Percentiles rank a stretch among this genome's conserved stretches.
Evolutionary conservation across 345 rosid species (phyloP).

Genomic region (Populus tremula): DNA sequence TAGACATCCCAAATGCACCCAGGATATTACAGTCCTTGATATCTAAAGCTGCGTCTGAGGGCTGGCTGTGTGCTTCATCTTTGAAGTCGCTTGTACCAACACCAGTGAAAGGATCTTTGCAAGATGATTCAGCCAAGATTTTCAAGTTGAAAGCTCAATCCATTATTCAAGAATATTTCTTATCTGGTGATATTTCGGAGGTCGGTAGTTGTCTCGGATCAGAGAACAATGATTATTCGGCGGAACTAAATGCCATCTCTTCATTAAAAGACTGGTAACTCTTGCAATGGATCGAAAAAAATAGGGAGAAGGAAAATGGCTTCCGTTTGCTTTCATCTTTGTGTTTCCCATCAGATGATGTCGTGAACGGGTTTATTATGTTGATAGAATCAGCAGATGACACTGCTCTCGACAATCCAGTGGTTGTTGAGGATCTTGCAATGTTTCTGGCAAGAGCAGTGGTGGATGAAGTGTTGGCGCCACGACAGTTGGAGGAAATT

Average conservation of each 20-base stretch:
- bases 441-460: slow-evolving; percentile 81
- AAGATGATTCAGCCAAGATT: slow-evolving; percentile 37
- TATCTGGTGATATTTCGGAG: slow-evolving; percentile 64
- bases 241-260: slow-evolving; percentile 63
- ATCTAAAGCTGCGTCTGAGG: slow-evolving; percentile 79
- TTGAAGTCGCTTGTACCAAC: slow-evolving; percentile 48
- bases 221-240: slow-evolving; percentile 38
- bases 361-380: slow-evolving; percentile 58
- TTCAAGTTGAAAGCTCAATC: slow-evolving; percentile 68
- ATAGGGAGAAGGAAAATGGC: slow-evolving; percentile 94
- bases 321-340: slow-evolving; percentile 69
- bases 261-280: slow-evolving; percentile 68
- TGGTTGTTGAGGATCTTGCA: slow-evolving; percentile 80
- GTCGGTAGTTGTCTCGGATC: slow-evolving; percentile 58
- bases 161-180: slow-evolving; percentile 68
- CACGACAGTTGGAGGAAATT: slow-evolving; percentile 67
- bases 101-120: slow-evolving; percentile 34
- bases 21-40: slow-evolving; percentile 54
- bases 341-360: slow-evolving; percentile 66
- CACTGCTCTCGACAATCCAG: slow-evolving; percentile 74
- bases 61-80: slow-evolving; percentile 81
- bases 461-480: slow-evolving; percentile 81
- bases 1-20: slow-evolving; percentile 73
- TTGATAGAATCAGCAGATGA: slow-evolving; percentile 78
- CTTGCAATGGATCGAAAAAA: slow-evolving; percentile 83